A percentile compares a stretch with the other conserved stretches of the same genome.
These are phyloP conservation scores for Selenicereus undatus DNA, from an alignment of 148 eudicot genomes.

Conservation along the genomic window DNA sequence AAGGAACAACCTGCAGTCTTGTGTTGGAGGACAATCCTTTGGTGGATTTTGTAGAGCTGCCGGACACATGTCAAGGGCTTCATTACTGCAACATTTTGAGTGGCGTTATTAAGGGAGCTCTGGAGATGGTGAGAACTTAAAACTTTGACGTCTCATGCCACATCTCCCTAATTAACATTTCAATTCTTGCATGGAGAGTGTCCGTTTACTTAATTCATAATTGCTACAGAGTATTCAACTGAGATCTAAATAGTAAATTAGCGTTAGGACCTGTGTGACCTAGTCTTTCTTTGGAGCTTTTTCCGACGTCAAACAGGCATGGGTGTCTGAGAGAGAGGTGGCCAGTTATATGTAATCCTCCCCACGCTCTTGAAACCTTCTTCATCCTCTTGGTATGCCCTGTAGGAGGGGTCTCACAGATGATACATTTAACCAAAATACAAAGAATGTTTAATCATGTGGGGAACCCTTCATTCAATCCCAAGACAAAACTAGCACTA, in stretches of 20 bases:
- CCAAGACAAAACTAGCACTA: background rate
- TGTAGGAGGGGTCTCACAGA: background rate
- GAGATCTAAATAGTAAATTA: background rate
- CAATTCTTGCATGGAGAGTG: background rate
- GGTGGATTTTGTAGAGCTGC: conserved; percentile 97
- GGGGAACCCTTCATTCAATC: background rate
- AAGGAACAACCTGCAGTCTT: conserved; percentile 89
- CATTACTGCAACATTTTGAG: conserved; percentile 91
- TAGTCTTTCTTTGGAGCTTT: background rate
- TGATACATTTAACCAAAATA: background rate
- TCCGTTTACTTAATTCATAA: background rate
- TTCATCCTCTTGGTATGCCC: background rate
- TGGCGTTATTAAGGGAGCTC: conserved; percentile 90
- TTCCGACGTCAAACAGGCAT: background rate
- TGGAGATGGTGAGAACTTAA: conserved; percentile 73
- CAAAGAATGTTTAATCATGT: background rate
- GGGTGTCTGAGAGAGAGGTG: background rate
- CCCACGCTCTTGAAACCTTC: background rate
- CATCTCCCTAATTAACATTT: background rate
- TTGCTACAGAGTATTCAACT: background rate
- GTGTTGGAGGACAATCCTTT: conserved; percentile 94
- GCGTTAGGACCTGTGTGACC: background rate
- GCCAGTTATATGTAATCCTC: background rate
- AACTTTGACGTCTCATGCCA: background rate
- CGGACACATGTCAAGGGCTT: conserved; percentile 91